Percentiles rank a stretch among this genome's conserved stretches.
phyloP scores from a whole-genome alignment of 495 filamentous ascomycete genomes.

The Penicillium atrosanguineum region DNA sequence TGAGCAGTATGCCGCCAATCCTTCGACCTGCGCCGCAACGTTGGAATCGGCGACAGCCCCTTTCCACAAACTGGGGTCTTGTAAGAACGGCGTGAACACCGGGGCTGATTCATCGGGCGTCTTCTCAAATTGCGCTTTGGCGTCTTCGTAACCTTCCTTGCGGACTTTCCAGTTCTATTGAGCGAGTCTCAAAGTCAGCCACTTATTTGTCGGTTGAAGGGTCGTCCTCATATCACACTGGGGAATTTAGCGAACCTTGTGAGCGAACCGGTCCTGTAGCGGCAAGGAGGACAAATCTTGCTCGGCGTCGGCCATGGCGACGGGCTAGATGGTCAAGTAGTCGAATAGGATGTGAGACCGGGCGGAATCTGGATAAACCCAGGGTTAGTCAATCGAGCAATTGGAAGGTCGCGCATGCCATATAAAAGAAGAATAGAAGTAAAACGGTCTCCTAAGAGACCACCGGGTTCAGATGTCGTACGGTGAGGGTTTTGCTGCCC shows the following conservation, averaged over 20 bases:
- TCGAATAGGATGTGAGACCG: neutral
- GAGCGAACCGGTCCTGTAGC: slow-evolving; percentile 75
- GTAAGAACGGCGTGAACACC: slow-evolving; percentile 78
- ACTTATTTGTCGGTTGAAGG: neutral
- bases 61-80: slow-evolving; percentile 87
- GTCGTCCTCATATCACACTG: neutral
- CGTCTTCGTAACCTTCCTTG: slow-evolving; percentile 93
- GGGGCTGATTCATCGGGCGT: slow-evolving; percentile 86
- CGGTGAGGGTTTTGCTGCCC: slow-evolving; percentile 23
- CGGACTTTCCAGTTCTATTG: slow-evolving; percentile 90
- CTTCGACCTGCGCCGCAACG: slow-evolving; percentile 94
- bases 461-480: slow-evolving; percentile 3
- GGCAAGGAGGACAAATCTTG: slow-evolving; percentile 84
- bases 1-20: slow-evolving; percentile 78
- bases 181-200: slow-evolving; percentile 20
- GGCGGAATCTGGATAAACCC: neutral
- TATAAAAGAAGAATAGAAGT: neutral
- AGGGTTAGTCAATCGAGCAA: neutral
- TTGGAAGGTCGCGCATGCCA: neutral
- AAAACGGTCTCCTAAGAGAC: neutral
- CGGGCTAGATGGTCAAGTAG: slow-evolving; percentile 1
- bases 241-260: slow-evolving; percentile 63
- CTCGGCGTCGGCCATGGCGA: slow-evolving; percentile 56
- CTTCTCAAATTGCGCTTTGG: slow-evolving; percentile 77
- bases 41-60: slow-evolving; percentile 92